Conservation (phyloP, 305 asterid genomes). For the Petunia hybrid region DNA sequence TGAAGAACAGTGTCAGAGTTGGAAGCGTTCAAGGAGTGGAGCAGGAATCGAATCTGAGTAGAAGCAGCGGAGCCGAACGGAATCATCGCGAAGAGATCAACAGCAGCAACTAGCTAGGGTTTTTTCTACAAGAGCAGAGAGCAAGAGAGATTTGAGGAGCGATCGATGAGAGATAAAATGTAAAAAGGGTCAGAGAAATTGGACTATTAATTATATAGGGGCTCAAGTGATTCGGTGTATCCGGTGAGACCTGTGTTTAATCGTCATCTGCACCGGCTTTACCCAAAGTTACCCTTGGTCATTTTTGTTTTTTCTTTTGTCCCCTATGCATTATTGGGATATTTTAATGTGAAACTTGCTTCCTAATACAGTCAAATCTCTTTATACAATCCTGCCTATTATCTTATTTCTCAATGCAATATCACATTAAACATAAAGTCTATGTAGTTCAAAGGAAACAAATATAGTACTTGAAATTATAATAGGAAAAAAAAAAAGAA, state of each 20-base stretch:
- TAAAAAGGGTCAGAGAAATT: background rate
- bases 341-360: no score
- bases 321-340: no score
- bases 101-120: conserved; percentile 30
- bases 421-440: no score
- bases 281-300: background rate
- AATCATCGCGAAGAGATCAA: conserved; percentile 54
- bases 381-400: no score
- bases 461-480: no score
- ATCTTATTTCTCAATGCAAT: no score
- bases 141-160: conserved; percentile 23
- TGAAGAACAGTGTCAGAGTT: conserved; percentile 72
- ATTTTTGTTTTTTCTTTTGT: background rate
- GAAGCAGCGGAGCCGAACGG: conserved; percentile 64
- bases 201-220: background rate
- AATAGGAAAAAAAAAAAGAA: no score
- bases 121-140: conserved; percentile 3
- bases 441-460: no score
- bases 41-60: conserved; percentile 76
- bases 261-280: background rate
- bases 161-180: background rate
- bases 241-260: background rate
- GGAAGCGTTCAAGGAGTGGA: conserved; percentile 74
- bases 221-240: background rate
- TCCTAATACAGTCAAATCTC: no score